phyloP scores from a whole-genome alignment of 2,329 filamentous ascomycete genomes.

The Stachybotrys chartarum region DNA sequence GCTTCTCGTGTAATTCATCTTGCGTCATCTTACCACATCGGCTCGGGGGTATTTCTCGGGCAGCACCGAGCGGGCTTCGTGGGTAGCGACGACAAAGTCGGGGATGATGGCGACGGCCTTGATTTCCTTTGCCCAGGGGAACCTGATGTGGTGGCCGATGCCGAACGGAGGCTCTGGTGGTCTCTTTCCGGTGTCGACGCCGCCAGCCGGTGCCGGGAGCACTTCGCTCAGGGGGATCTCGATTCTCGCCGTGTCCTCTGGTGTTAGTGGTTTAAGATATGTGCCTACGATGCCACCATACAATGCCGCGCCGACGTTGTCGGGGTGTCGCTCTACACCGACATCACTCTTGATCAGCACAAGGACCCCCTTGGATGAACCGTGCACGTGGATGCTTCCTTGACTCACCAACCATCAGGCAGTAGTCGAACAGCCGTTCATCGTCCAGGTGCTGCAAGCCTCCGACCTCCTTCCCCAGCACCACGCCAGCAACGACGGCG shows the following conservation, averaged over 20 bases:
- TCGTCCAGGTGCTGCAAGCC: slow-evolving; percentile 65
- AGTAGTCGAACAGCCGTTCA: slow-evolving; percentile 87
- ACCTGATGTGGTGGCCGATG: slow-evolving; percentile 95
- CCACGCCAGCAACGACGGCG: slow-evolving; percentile 91
- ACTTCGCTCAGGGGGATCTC: slow-evolving; percentile 96
- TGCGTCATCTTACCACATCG: slow-evolving; percentile 61
- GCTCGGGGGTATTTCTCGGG: slow-evolving; percentile 71
- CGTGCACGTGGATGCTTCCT: background rate
- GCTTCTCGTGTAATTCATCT: background rate
- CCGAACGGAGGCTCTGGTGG: slow-evolving; percentile 85
- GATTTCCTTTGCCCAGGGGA: slow-evolving; percentile 88
- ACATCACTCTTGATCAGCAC: background rate
- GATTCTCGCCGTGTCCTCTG: slow-evolving; percentile 80
- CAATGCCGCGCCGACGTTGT: slow-evolving; percentile 90
- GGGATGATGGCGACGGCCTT: slow-evolving; percentile 96
- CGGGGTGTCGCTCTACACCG: slow-evolving; percentile 68
- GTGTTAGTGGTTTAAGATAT: slow-evolving; percentile 85
- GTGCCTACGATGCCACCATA: slow-evolving; percentile 97
- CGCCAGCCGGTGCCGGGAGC: slow-evolving; percentile 80
- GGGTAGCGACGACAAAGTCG: slow-evolving; percentile 91
- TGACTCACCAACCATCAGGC: slow-evolving; percentile 79
- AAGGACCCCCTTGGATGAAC: background rate
- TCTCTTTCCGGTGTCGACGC: slow-evolving; percentile 77
- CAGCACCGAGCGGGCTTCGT: slow-evolving; percentile 79
- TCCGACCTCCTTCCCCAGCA: slow-evolving; percentile 84